phyloP scores from a whole-genome alignment of 805 yeast genomes.

The Scheffersomyces amazonensis region DNA sequence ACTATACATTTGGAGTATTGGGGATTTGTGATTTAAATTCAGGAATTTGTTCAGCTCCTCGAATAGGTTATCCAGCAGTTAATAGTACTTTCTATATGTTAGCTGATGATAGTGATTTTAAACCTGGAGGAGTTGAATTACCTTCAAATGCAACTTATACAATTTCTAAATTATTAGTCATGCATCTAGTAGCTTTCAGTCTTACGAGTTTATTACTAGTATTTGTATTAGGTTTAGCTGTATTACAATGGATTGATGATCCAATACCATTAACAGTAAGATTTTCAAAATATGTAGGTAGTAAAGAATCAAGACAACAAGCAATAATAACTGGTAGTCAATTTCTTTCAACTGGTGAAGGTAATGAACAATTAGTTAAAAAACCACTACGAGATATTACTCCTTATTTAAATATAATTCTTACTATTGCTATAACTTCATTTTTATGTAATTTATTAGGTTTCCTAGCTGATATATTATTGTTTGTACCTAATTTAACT shows the following conservation, averaged over 20 bases:
- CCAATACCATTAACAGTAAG: neutral
- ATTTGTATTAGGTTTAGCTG: conserved; percentile 7
- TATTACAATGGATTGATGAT: conserved; percentile 7
- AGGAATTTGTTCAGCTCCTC: conserved; percentile 28
- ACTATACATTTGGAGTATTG: conserved; percentile 41
- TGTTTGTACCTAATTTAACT: conserved; percentile 71
- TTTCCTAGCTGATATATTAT: conserved; percentile 75
- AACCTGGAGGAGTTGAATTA: conserved; percentile 25
- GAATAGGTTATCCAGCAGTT: conserved; percentile 35
- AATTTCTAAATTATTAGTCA: conserved; percentile 39
- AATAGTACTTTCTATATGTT: conserved; percentile 12
- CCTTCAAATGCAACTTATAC: conserved; percentile 39
- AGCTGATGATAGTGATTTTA: conserved; percentile 5
- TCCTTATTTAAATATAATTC: conserved; percentile 46
- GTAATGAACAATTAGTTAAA: conserved; percentile 1
- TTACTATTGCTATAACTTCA: conserved; percentile 62
- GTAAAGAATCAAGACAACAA: neutral
- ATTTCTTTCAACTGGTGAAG: conserved; percentile 1
- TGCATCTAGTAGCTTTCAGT: conserved; percentile 39
- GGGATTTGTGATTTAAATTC: conserved; percentile 34
- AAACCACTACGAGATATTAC: conserved; percentile 14
- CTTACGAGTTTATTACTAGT: conserved; percentile 20
- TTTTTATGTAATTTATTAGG: conserved; percentile 70
- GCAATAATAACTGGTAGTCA: neutral
- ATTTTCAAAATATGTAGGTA: neutral